Conservation (phyloP, 1,284 basidiomycete species). For the Lignosus rhinocerotis region DNA sequence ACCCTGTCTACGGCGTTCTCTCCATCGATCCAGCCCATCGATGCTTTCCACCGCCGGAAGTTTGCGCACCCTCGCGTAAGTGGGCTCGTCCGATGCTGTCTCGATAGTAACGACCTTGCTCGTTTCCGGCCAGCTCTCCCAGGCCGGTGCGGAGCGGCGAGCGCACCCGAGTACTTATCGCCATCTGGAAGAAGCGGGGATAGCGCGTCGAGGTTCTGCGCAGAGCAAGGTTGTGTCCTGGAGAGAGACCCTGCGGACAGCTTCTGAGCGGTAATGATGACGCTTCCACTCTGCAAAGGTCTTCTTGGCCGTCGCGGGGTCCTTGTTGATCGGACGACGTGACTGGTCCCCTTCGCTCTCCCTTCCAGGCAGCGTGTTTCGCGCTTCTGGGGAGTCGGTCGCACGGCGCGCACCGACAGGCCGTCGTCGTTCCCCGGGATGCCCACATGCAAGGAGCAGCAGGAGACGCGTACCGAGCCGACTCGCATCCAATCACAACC, state of each 20-base stretch:
- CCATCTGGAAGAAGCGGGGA: not conserved
- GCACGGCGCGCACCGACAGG: slow-evolving; percentile 3
- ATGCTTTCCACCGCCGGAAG: slow-evolving; percentile 1
- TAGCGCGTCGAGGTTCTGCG: not conserved
- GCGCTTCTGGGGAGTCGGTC: not conserved
- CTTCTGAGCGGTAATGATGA: slow-evolving; percentile 13
- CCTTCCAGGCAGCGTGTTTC: not conserved
- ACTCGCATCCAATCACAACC: not conserved
- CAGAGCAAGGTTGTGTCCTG: slow-evolving; percentile 14
- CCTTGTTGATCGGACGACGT: slow-evolving; percentile 21
- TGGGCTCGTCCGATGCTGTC: not conserved
- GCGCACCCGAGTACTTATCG: not conserved
- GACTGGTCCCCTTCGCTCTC: slow-evolving; percentile 1
- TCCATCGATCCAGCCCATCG: slow-evolving; percentile 4
- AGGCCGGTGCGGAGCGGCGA: not conserved
- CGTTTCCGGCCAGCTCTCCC: not conserved
- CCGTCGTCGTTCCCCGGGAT: not conserved
- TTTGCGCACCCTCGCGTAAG: slow-evolving; percentile 5
- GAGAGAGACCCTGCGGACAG: slow-evolving; percentile 3
- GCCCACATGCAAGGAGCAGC: not conserved
- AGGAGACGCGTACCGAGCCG: not conserved
- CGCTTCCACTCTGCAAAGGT: not conserved
- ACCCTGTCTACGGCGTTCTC: slow-evolving; percentile 1
- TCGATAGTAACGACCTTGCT: not conserved
- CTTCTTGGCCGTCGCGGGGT: slow-evolving; percentile 2